Evolutionary conservation across 1,284 basidiomycete genomes (phyloP).

Genomic region (Austroboletus novae-zelandiae): DNA sequence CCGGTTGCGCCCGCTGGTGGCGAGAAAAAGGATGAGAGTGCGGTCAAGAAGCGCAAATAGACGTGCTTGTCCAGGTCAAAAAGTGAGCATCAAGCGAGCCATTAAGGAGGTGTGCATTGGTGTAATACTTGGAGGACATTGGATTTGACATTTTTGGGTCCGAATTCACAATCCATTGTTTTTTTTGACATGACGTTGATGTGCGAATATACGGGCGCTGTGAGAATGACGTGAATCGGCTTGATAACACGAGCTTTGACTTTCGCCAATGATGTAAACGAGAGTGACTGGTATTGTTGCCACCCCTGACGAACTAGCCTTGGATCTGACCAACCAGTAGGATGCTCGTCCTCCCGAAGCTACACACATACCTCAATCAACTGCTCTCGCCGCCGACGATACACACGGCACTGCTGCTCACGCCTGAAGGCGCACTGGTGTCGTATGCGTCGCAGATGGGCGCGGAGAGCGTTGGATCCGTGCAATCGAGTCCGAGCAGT

Average conservation of each 20-base stretch:
- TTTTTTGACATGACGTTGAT: neutral
- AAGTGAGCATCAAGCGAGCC: conserved; percentile 4
- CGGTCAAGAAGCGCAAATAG: conserved; percentile 35
- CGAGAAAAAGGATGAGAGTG: conserved; percentile 51
- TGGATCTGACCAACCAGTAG: conserved; percentile 4
- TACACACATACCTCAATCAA: conserved; percentile 29
- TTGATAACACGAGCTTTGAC: too few relatives aligned
- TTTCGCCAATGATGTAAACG: neutral
- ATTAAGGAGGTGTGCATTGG: conserved; percentile 1
- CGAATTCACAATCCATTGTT: conserved; percentile 3
- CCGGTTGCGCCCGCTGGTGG: conserved; percentile 69
- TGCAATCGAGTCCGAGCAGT: conserved; percentile 7
- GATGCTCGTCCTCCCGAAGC: conserved; percentile 31
- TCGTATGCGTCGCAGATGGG: conserved; percentile 29
- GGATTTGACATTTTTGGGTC: conserved; percentile 1
- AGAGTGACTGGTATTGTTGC: neutral
- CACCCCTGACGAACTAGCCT: neutral
- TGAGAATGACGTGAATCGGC: too few relatives aligned
- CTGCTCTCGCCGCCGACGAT: conserved; percentile 30
- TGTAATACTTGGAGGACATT: conserved; percentile 12
- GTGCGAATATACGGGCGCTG: too few relatives aligned
- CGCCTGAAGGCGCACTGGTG: conserved; percentile 32
- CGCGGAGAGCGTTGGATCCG: conserved; percentile 1
- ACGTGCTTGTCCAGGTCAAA: neutral
- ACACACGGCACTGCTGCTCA: conserved; percentile 31